Base-by-base conservation (phyloP, 176 grass and related monocot genomes). In the Poa pratensis region DNA sequence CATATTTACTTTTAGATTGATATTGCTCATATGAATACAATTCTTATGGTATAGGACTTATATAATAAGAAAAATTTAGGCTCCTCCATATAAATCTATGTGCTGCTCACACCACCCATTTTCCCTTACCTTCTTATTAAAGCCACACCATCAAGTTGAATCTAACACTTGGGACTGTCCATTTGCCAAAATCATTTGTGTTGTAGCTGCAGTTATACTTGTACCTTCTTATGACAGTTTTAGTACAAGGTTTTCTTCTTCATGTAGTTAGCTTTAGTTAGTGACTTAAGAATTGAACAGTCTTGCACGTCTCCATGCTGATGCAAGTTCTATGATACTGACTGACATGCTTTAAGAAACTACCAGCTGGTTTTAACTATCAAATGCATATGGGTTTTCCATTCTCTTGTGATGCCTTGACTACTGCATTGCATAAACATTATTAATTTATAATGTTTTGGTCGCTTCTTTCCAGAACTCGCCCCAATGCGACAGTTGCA, bases 401-500 rank as follows among this genome's bases (percentile, higher is more conserved):
- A 23, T 49, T 7, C 14, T 54, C 1, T 18, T 45, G 19, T 68
- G 30, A 65, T 35, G 15, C 24, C 55, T 64, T 73, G 17, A 28
- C 39, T 75, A 23, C n/a, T 87, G 74, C 23, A 34, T 57, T 75
- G 65, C 46, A 66, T 37, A 15, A 74, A 8, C 34, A 59, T 66
- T 4, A 16, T 7, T 74, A 8, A 75, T 69, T 22, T 42, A 15
- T 79, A n/a, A 37, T 43, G 11, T 35, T 55, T 6, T 78, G 61
- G 9, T 39, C 13, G 19, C 42, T 53, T 87, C 30, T 35, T 81
- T 86, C 60, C 86, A 98, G 96, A 19, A 43, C 84, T 17, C 88
- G 84, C 22, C 88, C 91, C 52, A 91, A 81, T 78, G 24, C 90
- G n/a, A 82, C 86, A 3, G 87, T 88, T 22, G 85, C 96, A 28